Conservation (phyloP, 257 asterid species). For the Nicotiana benthamiana region DNA sequence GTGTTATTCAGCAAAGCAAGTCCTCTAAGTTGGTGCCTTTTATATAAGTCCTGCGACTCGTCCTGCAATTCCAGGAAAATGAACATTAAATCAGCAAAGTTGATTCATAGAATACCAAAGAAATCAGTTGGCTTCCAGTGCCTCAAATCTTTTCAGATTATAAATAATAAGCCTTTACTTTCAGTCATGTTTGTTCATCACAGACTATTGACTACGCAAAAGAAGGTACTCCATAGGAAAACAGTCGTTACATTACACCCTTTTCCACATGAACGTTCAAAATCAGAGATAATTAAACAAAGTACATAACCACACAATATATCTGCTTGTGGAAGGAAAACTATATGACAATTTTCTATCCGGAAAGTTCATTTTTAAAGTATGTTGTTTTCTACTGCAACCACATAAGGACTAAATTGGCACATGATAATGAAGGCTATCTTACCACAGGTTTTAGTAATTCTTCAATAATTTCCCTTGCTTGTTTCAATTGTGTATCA, state of each 20-base stretch:
- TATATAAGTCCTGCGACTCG: constrained; percentile 68
- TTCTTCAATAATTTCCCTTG: constrained; percentile 66
- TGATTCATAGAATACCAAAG: constrained; percentile 28
- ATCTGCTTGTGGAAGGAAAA: neutral
- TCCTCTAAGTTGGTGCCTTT: constrained; percentile 75
- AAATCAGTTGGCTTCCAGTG: constrained; percentile 14
- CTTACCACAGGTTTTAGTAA: constrained; percentile 75
- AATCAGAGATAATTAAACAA: neutral
- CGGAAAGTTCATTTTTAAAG: neutral
- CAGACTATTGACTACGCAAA: neutral
- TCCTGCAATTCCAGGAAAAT: constrained; percentile 37
- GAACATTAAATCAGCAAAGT: neutral
- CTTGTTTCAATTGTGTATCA: constrained; percentile 58
- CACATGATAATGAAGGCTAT: neutral
- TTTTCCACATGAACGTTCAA: no score
- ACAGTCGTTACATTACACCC: neutral
- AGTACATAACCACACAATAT: neutral
- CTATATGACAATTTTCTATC: neutral
- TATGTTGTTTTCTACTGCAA: neutral
- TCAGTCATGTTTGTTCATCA: neutral
- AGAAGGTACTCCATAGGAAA: neutral
- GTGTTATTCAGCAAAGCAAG: constrained; percentile 65
- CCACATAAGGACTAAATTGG: neutral
- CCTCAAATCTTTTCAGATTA: neutral
- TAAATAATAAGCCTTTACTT: neutral